Base-by-base conservation (phyloP, 768 basidiomycete species). In the Kwoniella europaea region DNA sequence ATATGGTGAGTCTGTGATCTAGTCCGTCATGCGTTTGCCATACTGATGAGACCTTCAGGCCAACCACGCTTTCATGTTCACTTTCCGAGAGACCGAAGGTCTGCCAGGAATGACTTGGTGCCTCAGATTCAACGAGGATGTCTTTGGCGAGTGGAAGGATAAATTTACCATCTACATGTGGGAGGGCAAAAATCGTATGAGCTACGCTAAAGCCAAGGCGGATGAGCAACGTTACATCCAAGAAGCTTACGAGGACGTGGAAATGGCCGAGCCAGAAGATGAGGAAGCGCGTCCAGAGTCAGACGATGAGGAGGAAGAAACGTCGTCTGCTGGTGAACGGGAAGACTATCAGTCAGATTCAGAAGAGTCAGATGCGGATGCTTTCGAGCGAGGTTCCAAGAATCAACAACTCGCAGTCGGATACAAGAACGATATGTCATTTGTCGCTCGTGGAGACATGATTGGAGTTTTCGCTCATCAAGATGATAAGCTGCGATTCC, bases 361-460 rank as follows among this genome's bases (percentile, higher is more conserved):
- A 13, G 70, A 74, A 20, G 64, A 69, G 13, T 72, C 74, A 16
- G 73, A 74, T 16, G 60, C 53, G n/a, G 72, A 74, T 15, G 79
- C 78, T 62, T 80, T 81, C 82, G 85, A 13, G 79, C 85, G 54
- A 74, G 90, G 90, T 29, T 90, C 90, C 41, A 87, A 87, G 71
- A 98, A 98, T 83, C 91, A 92, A 5, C 92, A 93, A 72, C 87
- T 98, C 46, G 92, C 92, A 3, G 90, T 98, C 52, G 96, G 96
- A 12, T 95, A 97, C 87, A 94, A 93, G 85, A 92, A 94, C 70
- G 94, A 97, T 77, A 88, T 95, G 35, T 93, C 94, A 12, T 97
- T 93, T 78, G 94, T 98, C 68, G 90, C 93, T 44, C 90, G 94
- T 56, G 95, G 94, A 52, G 91, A 89, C 84, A 92, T 91, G 79